Base-by-base conservation (phyloP, 768 basidiomycete species). In the Phaeotremella fagi region DNA sequence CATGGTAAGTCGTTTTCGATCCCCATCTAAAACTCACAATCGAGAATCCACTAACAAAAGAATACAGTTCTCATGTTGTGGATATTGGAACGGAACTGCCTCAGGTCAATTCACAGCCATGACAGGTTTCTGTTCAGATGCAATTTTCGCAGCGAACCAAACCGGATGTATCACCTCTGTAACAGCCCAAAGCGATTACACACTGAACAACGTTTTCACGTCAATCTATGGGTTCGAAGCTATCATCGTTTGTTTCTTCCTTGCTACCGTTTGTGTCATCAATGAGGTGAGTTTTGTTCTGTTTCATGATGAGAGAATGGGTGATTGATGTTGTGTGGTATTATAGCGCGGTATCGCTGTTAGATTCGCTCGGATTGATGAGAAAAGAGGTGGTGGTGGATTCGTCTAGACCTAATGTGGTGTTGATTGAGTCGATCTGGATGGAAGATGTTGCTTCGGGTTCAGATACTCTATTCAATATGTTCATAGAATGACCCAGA, bases 51-150 rank as follows among this genome's bases (percentile, higher is more conserved):
- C 11, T 41, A 22, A 7, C 52, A n/a, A n/a, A n/a, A n/a, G n/a
- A n/a, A n/a, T n/a, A n/a, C n/a, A 91, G 89, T 79, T 89, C 62
- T 71, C 75, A 51, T 92, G 90, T 76, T 94, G 90, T 64, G 90
- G 90, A 16, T 94, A 90, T 74, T 75, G 66, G 53, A 82, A 81
- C 58, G 81, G 82, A 20, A 81, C 81, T 2, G 81, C 85, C 54
- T 59, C 77, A 3, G 79, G 80, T 28, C 45, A 77, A 78, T 61
- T 74, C 72, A 29, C 42, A 73, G 18, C 77, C 73, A 63, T 73
- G 45, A 74, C 68, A 46, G 83, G 79, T 52, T 84, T 85, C 68
- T 95, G 90, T 66, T 85, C 87, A 41, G 78, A 80, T n/a, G 80
- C 83, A 25, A 77, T 86, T 45, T 86, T 85, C 14, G 72, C 72